Evolutionary conservation across 2,329 filamentous ascomycete genomes (phyloP).

Genomic region (Fonsecaea erecta): DNA sequence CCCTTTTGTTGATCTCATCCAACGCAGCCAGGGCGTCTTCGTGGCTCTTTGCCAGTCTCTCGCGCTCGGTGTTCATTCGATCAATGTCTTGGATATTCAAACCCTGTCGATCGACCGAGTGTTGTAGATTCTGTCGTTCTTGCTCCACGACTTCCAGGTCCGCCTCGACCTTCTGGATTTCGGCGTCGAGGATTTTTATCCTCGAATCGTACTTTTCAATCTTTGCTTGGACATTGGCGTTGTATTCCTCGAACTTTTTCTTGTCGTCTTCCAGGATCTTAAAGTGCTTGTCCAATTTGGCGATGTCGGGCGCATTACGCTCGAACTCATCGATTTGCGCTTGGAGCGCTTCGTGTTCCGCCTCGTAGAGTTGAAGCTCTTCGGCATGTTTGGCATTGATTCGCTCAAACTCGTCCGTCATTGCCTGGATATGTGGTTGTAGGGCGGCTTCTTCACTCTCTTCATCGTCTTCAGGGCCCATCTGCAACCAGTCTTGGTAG

Average conservation of each 20-base stretch:
- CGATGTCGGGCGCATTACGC: slow-evolving; percentile 81
- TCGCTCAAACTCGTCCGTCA: slow-evolving; percentile 85
- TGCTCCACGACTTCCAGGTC: slow-evolving; percentile 81
- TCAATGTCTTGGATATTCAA: slow-evolving; percentile 99
- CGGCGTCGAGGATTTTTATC: slow-evolving; percentile 80
- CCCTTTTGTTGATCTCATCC: slow-evolving; percentile 82
- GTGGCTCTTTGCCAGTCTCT: slow-evolving; percentile 86
- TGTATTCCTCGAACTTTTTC: slow-evolving; percentile 94
- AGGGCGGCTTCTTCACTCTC: slow-evolving; percentile 80
- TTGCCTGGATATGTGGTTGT: slow-evolving; percentile 80
- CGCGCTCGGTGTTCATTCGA: slow-evolving; percentile 94
- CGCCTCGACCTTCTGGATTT: slow-evolving; percentile 75
- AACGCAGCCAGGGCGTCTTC: slow-evolving; percentile 75
- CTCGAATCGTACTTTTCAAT: slow-evolving; percentile 86
- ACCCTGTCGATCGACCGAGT: slow-evolving; percentile 86
- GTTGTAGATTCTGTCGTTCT: slow-evolving; percentile 78
- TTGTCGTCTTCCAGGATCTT: slow-evolving; percentile 94
- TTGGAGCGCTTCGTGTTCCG: slow-evolving; percentile 77
- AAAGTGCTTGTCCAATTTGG: slow-evolving; percentile 84
- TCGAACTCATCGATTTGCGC: slow-evolving; percentile 89
- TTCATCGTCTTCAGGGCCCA: slow-evolving; percentile 85
- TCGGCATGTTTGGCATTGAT: slow-evolving; percentile 83
- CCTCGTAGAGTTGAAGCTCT: slow-evolving; percentile 83
- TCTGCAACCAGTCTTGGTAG: slow-evolving; percentile 91
- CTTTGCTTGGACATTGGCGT: slow-evolving; percentile 78